phyloP scores from a whole-genome alignment of 371 early-diverging fungal genomes.

The Circinella minor region DNA sequence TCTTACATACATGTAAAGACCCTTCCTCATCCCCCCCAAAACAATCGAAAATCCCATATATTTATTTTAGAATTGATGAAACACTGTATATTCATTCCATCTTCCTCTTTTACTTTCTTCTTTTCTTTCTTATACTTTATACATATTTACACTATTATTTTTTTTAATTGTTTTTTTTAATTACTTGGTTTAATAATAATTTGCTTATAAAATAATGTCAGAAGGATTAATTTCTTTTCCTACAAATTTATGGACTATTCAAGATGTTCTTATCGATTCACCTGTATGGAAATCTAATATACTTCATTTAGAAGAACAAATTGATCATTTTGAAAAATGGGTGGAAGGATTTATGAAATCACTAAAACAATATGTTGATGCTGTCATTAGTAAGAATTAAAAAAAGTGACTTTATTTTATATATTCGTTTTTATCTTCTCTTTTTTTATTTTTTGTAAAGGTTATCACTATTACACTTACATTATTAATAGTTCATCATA shows the following conservation, averaged over 20 bases:
- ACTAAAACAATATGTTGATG: constrained; percentile 48
- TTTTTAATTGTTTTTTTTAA: neutral
- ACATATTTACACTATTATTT: neutral
- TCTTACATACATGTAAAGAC: too few species aligned
- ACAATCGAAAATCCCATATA: too few species aligned
- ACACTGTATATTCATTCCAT: too few species aligned
- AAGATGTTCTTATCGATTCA: constrained; percentile 64
- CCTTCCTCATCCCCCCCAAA: neutral
- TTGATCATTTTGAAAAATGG: constrained; percentile 72
- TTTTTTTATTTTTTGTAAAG: too few species aligned
- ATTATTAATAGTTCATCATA: too few species aligned
- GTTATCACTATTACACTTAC: too few species aligned
- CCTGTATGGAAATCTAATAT: constrained; percentile 71
- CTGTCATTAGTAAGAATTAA: constrained; percentile 42
- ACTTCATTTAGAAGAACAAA: constrained; percentile 67
- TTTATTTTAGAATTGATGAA: too few species aligned
- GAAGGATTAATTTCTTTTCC: constrained; percentile 32
- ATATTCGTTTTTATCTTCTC: too few species aligned
- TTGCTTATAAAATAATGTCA: neutral
- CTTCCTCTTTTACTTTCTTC: neutral
- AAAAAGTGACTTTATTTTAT: neutral
- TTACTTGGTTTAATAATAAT: too few species aligned
- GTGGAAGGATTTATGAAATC: constrained; percentile 51
- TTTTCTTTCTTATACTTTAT: neutral
- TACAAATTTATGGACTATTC: constrained; percentile 39